A percentile compares a stretch with the other conserved stretches of the same genome.
These are phyloP conservation scores for Aeschynomene evenia DNA, from an alignment of 306 rosid species.

Conservation along the genomic window DNA sequence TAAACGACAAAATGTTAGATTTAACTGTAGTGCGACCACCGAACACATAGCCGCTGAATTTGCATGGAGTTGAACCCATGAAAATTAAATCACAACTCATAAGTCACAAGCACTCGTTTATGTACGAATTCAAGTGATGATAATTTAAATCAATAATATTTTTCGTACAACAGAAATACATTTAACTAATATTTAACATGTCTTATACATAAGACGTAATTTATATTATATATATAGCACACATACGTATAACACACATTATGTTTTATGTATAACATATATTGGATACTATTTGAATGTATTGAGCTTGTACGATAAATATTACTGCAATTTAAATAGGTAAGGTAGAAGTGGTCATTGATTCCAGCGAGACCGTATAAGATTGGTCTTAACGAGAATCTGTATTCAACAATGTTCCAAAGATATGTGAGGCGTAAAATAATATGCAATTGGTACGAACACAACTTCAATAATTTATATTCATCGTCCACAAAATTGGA, in stretches of 20 bases:
- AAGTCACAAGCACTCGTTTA: not conserved
- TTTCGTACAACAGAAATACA: no score
- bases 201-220: no score
- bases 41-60: slow-evolving; percentile 41
- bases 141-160: no score
- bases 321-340: no score
- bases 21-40: slow-evolving; percentile 45
- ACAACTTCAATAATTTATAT: not conserved
- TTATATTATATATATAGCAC: no score
- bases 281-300: no score
- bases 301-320: no score
- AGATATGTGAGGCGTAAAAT: slow-evolving; percentile 26
- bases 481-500: not conserved
- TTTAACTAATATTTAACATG: no score
- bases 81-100: slow-evolving; percentile 37
- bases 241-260: no score
- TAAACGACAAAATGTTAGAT: slow-evolving; percentile 40
- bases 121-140: slow-evolving; percentile 7
- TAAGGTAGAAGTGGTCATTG: slow-evolving; percentile 14
- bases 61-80: slow-evolving; percentile 34
- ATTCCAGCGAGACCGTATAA: slow-evolving; percentile 12
- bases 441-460: slow-evolving; percentile 10
- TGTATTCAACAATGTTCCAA: slow-evolving; percentile 16
- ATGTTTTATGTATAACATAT: no score
- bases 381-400: slow-evolving; percentile 31